phyloP scores from a whole-genome alignment of 2,329 filamentous ascomycete species.

The Sporothrix euskadiensis region DNA sequence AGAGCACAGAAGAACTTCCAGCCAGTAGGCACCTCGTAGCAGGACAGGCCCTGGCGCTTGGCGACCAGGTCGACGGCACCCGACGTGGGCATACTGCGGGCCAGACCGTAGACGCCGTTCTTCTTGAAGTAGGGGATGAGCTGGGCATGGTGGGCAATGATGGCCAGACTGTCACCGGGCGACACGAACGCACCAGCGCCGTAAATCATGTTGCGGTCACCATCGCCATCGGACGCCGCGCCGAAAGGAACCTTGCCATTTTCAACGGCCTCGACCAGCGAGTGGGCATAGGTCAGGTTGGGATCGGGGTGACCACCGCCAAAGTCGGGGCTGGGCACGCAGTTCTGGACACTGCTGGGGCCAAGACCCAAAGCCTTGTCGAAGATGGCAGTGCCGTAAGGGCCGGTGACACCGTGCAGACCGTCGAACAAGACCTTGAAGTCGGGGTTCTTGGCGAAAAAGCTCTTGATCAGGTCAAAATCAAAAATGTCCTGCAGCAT shows the following conservation, averaged over 20 bases:
- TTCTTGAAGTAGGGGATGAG: slow-evolving; percentile 98
- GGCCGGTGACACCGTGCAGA: slow-evolving; percentile 90
- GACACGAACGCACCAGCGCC: slow-evolving; percentile 95
- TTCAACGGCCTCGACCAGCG: slow-evolving; percentile 90
- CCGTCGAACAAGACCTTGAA: slow-evolving; percentile 98
- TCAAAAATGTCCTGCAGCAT: slow-evolving; percentile 99
- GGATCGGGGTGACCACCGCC: slow-evolving; percentile 96
- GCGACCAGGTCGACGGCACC: slow-evolving; percentile 94
- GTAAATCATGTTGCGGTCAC: slow-evolving; percentile 99
- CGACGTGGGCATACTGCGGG: slow-evolving; percentile 96
- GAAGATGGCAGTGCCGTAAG: slow-evolving; percentile 93
- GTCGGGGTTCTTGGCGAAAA: slow-evolving; percentile 81
- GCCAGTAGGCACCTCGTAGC: slow-evolving; percentile 96
- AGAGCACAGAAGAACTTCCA: slow-evolving; percentile 99
- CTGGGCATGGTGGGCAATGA: slow-evolving; percentile 95
- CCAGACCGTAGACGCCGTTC: slow-evolving; percentile 92
- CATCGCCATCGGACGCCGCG: slow-evolving; percentile 93
- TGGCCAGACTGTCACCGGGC: slow-evolving; percentile 93
- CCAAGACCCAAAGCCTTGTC: slow-evolving; percentile 87
- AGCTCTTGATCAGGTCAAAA: slow-evolving; percentile 91
- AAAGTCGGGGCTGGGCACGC: slow-evolving; percentile 88
- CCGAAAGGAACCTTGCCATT: slow-evolving; percentile 91
- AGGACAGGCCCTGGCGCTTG: slow-evolving; percentile 85
- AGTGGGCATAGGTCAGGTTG: slow-evolving; percentile 95
- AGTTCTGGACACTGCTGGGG: slow-evolving; percentile 77